Conservation (phyloP, 1,139 yeast genomes). For the Blastobotrys petasosporus region DNA sequence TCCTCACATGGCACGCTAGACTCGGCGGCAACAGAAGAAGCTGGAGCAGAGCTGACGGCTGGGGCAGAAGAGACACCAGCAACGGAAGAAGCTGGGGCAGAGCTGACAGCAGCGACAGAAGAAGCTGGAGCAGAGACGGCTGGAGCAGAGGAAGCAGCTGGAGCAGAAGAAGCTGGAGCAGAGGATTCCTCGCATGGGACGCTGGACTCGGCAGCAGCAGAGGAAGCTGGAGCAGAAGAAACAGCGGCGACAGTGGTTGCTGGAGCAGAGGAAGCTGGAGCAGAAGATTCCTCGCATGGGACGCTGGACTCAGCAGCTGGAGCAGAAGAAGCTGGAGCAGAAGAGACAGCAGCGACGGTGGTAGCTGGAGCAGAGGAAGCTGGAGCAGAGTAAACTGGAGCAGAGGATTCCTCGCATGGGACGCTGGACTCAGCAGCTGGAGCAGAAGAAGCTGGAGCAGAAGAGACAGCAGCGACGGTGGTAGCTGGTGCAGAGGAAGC, state of each 20-base stretch:
- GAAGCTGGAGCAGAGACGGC: not conserved
- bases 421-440: not conserved
- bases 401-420: too few relatives aligned
- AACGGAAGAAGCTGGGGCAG: slow-evolving; percentile 2
- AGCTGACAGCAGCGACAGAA: not conserved
- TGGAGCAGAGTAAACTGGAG: not conserved
- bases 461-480: not conserved
- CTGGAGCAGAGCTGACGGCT: not conserved
- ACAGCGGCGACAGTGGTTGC: not conserved
- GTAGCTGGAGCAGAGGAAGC: not conserved
- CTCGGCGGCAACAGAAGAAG: not conserved
- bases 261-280: not conserved
- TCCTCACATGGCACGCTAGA: not conserved
- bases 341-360: not conserved
- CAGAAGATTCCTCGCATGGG: not conserved
- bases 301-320: not conserved
- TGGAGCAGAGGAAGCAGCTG: not conserved
- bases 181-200: too few relatives aligned
- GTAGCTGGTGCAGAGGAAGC: not conserved
- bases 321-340: not conserved
- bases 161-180: not conserved
- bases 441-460: not conserved
- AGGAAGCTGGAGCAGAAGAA: not conserved
- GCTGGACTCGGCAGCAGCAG: too few relatives aligned
- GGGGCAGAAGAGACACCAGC: not conserved